Evolutionary conservation across 805 yeast genomes (phyloP).

Genomic region (Hanseniaspora thailandica): DNA sequence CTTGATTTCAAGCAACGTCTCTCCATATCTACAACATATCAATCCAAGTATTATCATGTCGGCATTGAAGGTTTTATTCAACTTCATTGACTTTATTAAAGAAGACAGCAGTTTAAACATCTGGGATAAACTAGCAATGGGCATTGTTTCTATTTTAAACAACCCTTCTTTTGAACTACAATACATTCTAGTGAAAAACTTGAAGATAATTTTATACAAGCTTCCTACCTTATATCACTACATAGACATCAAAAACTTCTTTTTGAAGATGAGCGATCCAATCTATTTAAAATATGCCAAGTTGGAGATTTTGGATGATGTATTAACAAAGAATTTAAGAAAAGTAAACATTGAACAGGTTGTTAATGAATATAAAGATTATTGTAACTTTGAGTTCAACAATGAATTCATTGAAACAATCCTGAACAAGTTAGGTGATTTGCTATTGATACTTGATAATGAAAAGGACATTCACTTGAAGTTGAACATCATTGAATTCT

Average conservation of each 20-base stretch:
- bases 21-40: slow-evolving; percentile 93
- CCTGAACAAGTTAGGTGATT: slow-evolving; percentile 6
- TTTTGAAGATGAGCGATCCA: slow-evolving; percentile 79
- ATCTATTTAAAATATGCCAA: slow-evolving; percentile 66
- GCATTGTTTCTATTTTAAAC: slow-evolving; percentile 74
- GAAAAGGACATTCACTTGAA: neutral
- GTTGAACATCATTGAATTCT: slow-evolving; percentile 1
- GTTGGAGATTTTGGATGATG: slow-evolving; percentile 59
- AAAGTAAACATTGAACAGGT: slow-evolving; percentile 39
- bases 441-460: neutral
- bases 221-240: slow-evolving; percentile 64
- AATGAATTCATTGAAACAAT: slow-evolving; percentile 48
- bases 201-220: slow-evolving; percentile 76
- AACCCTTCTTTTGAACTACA: slow-evolving; percentile 82
- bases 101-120: slow-evolving; percentile 33
- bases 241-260: slow-evolving; percentile 51
- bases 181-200: slow-evolving; percentile 82
- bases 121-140: slow-evolving; percentile 66
- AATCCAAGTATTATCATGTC: slow-evolving; percentile 89
- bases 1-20: slow-evolving; percentile 76
- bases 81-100: slow-evolving; percentile 45
- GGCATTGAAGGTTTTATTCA: slow-evolving; percentile 67
- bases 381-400: slow-evolving; percentile 68
- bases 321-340: slow-evolving; percentile 34
- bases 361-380: slow-evolving; percentile 59